Conservation (phyloP, 2,329 filamentous ascomycete species). For the Sclerotinia trifoliorum region DNA sequence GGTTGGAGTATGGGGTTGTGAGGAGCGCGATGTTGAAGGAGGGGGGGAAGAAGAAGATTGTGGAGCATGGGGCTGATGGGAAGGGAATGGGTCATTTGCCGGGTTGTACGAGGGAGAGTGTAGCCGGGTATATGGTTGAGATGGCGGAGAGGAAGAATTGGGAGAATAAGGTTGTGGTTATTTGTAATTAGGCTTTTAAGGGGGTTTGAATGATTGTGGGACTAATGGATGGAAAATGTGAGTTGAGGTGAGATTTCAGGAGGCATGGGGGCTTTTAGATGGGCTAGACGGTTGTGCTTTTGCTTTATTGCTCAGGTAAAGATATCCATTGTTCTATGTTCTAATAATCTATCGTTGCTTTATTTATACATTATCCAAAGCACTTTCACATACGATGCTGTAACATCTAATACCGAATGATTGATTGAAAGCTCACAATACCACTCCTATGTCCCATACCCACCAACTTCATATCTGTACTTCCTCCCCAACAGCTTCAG, state of each 20-base stretch:
- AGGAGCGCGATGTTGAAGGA: slow-evolving; percentile 28
- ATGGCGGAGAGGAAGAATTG: not conserved
- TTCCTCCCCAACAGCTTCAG: not conserved
- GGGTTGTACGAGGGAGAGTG: slow-evolving; percentile 29
- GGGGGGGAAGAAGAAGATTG: slow-evolving; percentile 25
- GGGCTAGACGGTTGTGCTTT: not conserved
- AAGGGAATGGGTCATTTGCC: slow-evolving; percentile 25
- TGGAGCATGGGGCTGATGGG: slow-evolving; percentile 35
- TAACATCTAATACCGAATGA: not conserved
- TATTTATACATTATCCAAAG: not conserved
- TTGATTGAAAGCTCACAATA: not conserved
- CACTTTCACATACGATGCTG: not conserved
- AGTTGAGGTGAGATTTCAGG: not conserved
- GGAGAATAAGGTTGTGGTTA: slow-evolving; percentile 13
- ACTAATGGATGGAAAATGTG: not conserved
- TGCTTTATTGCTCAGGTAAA: not conserved
- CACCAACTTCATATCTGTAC: not conserved
- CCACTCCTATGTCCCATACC: not conserved
- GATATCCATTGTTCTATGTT: slow-evolving; percentile 16
- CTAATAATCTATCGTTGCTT: not conserved
- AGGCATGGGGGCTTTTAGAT: not conserved
- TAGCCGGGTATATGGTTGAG: slow-evolving; percentile 49
- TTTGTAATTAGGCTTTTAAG: slow-evolving; percentile 16
- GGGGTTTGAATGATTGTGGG: too few species aligned
- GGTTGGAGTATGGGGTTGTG: slow-evolving; percentile 29